Evolutionary conservation across 768 basidiomycete species (phyloP), one percentile per base, ranked within the genome.

Genomic region (Podaxis carcinomalis): DNA sequence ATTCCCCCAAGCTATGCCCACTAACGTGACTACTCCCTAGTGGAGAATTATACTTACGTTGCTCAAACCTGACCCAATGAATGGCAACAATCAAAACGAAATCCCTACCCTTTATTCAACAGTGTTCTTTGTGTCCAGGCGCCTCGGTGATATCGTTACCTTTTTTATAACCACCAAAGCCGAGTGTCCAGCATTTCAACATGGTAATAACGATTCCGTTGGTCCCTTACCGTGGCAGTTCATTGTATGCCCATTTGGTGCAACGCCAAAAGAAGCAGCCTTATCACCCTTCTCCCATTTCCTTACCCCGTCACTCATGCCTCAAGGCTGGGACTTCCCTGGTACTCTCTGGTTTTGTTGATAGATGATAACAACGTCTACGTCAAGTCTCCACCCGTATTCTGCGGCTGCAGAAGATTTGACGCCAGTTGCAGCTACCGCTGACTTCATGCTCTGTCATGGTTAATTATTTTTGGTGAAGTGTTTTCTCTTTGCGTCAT

Each of bases 251-350:
- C 57, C 49, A 37, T 50, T 21, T 25, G 32, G 56, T 9, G 44
- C 5, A 11, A 28, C 25, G 3, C 4, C 37, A 44, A 2, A 44
- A 40, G 59, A 54, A 52, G 59, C 40, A 27, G 37, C 16, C 25
- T 44, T 51, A 51, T 60, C 59, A 60, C 59, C 37, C 59, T 52
- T 60, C 59, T 47, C 51, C 42, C 39, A 46, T 28, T 40, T 32
- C 19, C 32, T 59, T 53, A 57, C 46, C 36, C 50, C 50, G 25
- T 40, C 39, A 52, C 58, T 23, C 28, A 10, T 36, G 40, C 32
- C 52, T 54, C 37, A 23, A 54, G 52, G 52, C n/a, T 19, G 19
- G 16, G 19, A 14, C 19, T n/a, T 44, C 32, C 32, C 13, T 44
- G n/a, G 19, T 14, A 16, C 42, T 21, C 19, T 6, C 21, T 39